phyloP scores from a whole-genome alignment of 2,329 filamentous ascomycete species.

The Fusarium coffeatum region DNA sequence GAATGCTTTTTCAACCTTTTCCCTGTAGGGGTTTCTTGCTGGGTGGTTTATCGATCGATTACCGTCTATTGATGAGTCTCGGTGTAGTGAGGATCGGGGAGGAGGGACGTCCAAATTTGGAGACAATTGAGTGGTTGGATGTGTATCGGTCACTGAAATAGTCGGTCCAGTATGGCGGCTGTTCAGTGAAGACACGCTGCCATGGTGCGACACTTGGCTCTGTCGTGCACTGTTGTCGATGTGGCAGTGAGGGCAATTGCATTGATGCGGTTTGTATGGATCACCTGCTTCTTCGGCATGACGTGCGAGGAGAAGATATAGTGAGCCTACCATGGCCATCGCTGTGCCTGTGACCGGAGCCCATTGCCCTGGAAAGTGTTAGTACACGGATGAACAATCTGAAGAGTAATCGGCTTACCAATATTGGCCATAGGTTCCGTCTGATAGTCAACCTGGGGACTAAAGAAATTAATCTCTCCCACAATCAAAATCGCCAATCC shows the following conservation, averaged over 20 bases:
- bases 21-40: slow-evolving; percentile 45
- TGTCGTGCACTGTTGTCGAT: neutral
- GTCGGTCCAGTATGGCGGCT: neutral
- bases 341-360: slow-evolving; percentile 68
- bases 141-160: neutral
- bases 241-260: slow-evolving; percentile 28
- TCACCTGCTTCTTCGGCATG: slow-evolving; percentile 16
- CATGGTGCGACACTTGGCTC: neutral
- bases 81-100: neutral
- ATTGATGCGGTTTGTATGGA: neutral
- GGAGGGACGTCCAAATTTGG: neutral
- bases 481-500: slow-evolving; percentile 69
- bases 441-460: slow-evolving; percentile 64
- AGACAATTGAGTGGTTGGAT: neutral
- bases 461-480: slow-evolving; percentile 74
- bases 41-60: slow-evolving; percentile 35
- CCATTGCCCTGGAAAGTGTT: slow-evolving; percentile 63
- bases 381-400: rapidly evolving
- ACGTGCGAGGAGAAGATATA: slow-evolving; percentile 63
- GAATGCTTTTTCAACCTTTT: slow-evolving; percentile 58
- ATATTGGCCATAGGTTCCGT: slow-evolving; percentile 72
- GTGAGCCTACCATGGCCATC: slow-evolving; percentile 67
- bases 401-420: slow-evolving; percentile 53
- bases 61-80: neutral
- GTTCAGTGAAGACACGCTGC: neutral